Conservation (phyloP, 176 grass and related monocot species). For the Hordeum marinum region DNA sequence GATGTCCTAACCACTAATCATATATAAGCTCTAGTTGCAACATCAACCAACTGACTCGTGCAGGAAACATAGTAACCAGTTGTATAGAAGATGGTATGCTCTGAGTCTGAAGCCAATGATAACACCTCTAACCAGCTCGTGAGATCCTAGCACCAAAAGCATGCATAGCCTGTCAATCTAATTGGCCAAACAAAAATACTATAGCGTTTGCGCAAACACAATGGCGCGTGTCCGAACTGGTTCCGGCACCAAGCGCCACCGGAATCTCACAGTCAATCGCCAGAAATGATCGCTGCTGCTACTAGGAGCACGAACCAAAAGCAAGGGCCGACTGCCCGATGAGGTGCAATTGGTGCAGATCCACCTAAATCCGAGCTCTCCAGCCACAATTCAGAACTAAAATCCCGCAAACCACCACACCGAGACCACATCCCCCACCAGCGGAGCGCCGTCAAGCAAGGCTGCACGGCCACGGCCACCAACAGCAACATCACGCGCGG, state of each 20-base stretch:
- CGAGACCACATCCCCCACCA: background rate
- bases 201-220: background rate
- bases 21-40: background rate
- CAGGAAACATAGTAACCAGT: background rate
- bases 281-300: background rate
- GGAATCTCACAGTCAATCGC: background rate
- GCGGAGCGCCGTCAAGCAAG: background rate
- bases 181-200: background rate
- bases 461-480: background rate
- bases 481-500: background rate
- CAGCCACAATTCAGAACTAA: background rate
- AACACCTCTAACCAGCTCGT: background rate
- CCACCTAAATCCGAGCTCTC: background rate
- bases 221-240: background rate
- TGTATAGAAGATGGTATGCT: background rate
- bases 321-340: background rate
- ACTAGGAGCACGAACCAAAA: background rate
- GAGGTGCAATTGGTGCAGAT: slow-evolving; percentile 12
- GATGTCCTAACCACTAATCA: background rate
- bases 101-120: background rate
- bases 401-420: background rate
- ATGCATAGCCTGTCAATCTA: background rate
- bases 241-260: background rate
- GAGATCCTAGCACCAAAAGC: background rate
- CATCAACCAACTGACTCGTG: background rate